Evolutionary conservation across 371 early-diverging fungal species (phyloP), one percentile per base, ranked within the genome.

Genomic region (Mucor saturninus): DNA sequence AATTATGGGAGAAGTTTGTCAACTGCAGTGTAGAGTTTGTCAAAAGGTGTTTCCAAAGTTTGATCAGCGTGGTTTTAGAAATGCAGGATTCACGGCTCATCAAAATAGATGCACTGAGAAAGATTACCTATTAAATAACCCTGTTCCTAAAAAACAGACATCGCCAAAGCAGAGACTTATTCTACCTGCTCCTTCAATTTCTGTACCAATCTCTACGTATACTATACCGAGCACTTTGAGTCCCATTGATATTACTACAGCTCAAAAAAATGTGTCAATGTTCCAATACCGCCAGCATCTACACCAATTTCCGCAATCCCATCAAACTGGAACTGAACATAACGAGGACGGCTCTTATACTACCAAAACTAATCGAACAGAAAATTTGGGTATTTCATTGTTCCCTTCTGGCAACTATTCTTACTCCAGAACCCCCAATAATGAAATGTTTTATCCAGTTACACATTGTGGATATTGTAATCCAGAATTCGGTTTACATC

Each of bases 41-140:
- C 56, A 67, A 50, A 74, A 72, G 53, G 54, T 71, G 48, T 75
- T 80, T 37, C 59, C 66, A 2, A 71, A 64, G 51, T 72, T 48
- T 54, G 77, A 80, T 46, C 77, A 80, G 54, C 70, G 80, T 26
- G 77, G 77, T 9, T 80, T 71, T 43, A 57, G 75, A 26, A 80
- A 80, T 48, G 60, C 75, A 10, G 80, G 80, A 0, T 76, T 74
- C 35, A 77, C 75, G 0, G 68, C 75, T 13, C 80, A 77, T 59
- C 75, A 75, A 35, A 80, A 75, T 26, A 62, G 72, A 21, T 80
- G 75, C 39, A 56, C 68, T 35, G 70, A 66, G 11, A 45, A 50
- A 38, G 39, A 56, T 11, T 49, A 52, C 26, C 11, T 45, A 5
- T n/a, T 35, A 3, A 56, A 15, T 32, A 39, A 50, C 8, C 40